Conservation (phyloP, 2,329 filamentous ascomycete species). For the Chrysoporthe puriensis region DNA sequence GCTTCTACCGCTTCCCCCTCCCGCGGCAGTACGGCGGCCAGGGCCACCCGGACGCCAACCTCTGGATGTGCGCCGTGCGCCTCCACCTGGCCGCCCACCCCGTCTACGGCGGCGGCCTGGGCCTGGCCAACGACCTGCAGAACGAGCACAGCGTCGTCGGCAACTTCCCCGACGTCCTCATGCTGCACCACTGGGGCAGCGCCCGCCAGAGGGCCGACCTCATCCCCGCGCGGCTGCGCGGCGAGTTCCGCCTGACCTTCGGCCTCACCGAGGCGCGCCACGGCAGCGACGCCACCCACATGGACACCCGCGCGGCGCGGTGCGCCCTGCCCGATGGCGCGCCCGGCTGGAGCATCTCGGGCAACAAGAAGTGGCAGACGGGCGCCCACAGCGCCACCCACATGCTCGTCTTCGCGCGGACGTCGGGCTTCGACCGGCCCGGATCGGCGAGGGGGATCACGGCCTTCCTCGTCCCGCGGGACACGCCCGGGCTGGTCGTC, state of each 20-base stretch:
- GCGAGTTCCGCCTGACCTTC: conserved; percentile 61
- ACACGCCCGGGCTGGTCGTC: conserved; percentile 55
- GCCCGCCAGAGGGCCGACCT: conserved; percentile 56
- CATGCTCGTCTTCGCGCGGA: conserved; percentile 64
- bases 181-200: conserved; percentile 64
- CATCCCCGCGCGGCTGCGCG: conserved; percentile 55
- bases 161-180: conserved; percentile 65
- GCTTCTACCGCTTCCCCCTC: conserved; percentile 63
- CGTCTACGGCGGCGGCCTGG: conserved; percentile 51
- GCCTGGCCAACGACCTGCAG: conserved; percentile 66
- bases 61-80: conserved; percentile 66
- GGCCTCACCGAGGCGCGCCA: conserved; percentile 65
- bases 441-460: conserved; percentile 61
- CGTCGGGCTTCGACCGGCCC: conserved; percentile 47
- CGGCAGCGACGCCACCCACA: conserved; percentile 66
- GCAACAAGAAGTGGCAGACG: conserved; percentile 68
- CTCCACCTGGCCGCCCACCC: conserved; percentile 61
- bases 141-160: conserved; percentile 66
- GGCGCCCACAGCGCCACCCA: conserved; percentile 65
- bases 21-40: conserved; percentile 46
- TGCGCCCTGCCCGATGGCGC: conserved; percentile 46
- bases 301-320: conserved; percentile 56
- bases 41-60: conserved; percentile 52
- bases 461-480: conserved; percentile 61
- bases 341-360: conserved; percentile 57